A percentile compares a stretch with the other conserved stretches of the same genome.
phyloP scores from a whole-genome alignment of 2,329 filamentous ascomycete genomes.

The Colletotrichum spaethianum region DNA sequence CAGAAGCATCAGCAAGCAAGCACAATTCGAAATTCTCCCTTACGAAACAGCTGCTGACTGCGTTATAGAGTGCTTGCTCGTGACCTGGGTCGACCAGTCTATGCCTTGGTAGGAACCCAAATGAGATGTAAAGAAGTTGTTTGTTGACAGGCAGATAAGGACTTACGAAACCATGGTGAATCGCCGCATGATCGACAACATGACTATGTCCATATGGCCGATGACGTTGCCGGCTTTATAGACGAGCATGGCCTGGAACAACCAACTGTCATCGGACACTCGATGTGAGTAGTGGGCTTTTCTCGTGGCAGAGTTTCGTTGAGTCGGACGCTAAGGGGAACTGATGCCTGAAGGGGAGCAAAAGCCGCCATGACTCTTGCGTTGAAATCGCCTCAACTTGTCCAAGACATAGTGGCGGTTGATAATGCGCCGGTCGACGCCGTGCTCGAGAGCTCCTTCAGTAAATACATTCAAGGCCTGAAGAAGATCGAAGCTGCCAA shows the following conservation, averaged over 20 bases:
- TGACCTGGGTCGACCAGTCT: conserved; percentile 85
- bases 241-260: conserved; percentile 76
- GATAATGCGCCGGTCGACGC: conserved; percentile 94
- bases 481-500: conserved; percentile 79
- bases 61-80: conserved; percentile 79
- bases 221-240: conserved; percentile 87
- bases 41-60: conserved; percentile 36
- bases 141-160: conserved; percentile 62
- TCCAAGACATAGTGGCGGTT: conserved; percentile 83
- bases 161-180: conserved; percentile 93
- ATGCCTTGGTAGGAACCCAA: conserved; percentile 76
- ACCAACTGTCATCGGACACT: conserved; percentile 89
- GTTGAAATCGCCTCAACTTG: conserved; percentile 75
- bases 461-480: conserved; percentile 88
- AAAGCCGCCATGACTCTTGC: conserved; percentile 94
- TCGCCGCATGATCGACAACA: conserved; percentile 84
- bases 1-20: conserved; percentile 92
- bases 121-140: conserved; percentile 28
- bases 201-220: conserved; percentile 86
- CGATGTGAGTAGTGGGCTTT: conserved; percentile 75
- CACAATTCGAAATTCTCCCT: conserved; percentile 35
- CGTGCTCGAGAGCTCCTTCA: conserved; percentile 80
- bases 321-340: neutral
- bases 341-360: conserved; percentile 74
- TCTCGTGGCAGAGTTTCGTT: neutral